phyloP scores from a whole-genome alignment of 192 early-diverging fungal species.

The Rhizophagus sp. region DNA sequence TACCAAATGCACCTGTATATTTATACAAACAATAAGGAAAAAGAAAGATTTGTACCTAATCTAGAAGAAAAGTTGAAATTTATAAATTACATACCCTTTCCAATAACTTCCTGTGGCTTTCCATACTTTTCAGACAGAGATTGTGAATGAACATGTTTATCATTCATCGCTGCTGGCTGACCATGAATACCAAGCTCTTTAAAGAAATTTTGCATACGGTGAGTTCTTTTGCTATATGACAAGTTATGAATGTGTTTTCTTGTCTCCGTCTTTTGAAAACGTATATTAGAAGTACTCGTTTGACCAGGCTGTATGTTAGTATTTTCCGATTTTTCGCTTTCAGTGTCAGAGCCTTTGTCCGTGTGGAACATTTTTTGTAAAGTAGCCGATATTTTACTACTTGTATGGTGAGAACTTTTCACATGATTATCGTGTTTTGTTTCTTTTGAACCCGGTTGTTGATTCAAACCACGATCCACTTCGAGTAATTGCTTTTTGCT shows the following conservation, averaged over 20 bases:
- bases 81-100: conserved; percentile 27
- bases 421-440: neutral
- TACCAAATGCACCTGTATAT: conserved; percentile 41
- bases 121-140: conserved; percentile 43
- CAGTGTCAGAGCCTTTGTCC: neutral
- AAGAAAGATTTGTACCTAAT: neutral
- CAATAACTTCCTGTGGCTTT: conserved; percentile 44
- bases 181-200: conserved; percentile 21
- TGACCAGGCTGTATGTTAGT: neutral
- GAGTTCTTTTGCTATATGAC: neutral
- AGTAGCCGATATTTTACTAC: neutral
- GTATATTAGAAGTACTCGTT: neutral
- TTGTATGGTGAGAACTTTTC: neutral
- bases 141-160: neutral
- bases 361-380: neutral
- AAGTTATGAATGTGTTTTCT: conserved; percentile 5
- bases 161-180: neutral
- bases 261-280: neutral
- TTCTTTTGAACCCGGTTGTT: neutral
- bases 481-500: neutral
- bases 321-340: neutral
- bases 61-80: neutral
- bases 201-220: conserved; percentile 11
- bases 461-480: neutral
- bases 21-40: neutral